Evolutionary conservation across 768 basidiomycete species (phyloP).

Genomic region (Suillus brevipes): DNA sequence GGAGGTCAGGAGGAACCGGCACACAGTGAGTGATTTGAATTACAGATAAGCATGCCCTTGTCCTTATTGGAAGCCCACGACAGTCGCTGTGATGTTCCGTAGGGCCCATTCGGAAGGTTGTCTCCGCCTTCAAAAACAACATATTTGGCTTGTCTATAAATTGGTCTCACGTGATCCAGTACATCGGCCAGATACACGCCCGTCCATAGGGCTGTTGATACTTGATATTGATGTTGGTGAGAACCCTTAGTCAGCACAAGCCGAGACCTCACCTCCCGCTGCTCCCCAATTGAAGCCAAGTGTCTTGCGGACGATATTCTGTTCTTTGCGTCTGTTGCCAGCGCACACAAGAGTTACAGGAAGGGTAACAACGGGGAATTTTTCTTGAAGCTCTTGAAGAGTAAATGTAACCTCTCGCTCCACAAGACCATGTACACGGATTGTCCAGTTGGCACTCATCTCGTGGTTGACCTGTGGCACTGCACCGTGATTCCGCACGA

Average conservation of each 20-base stretch:
- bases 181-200: constrained; percentile 60
- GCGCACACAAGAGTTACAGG: constrained; percentile 66
- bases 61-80: constrained; percentile 46
- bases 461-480: constrained; percentile 48
- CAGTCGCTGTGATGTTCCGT: constrained; percentile 53
- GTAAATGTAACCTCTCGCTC: constrained; percentile 38
- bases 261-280: constrained; percentile 34
- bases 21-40: not conserved
- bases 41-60: constrained; percentile 52
- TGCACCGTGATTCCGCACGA: constrained; percentile 64
- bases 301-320: constrained; percentile 58
- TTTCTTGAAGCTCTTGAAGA: constrained; percentile 43
- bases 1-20: not conserved
- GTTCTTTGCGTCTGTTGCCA: constrained; percentile 66
- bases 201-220: constrained; percentile 58
- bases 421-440: constrained; percentile 43
- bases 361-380: constrained; percentile 54
- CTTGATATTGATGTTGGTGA: constrained; percentile 19
- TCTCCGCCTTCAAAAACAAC: constrained; percentile 64
- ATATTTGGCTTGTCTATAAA: constrained; percentile 39
- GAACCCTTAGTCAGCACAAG: not conserved
- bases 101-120: constrained; percentile 56
- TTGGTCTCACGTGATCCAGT: constrained; percentile 45
- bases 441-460: constrained; percentile 42
- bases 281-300: constrained; percentile 62